phyloP scores from a whole-genome alignment of 352 stramenopile genomes.

The Globisporangium heterothallicum region DNA sequence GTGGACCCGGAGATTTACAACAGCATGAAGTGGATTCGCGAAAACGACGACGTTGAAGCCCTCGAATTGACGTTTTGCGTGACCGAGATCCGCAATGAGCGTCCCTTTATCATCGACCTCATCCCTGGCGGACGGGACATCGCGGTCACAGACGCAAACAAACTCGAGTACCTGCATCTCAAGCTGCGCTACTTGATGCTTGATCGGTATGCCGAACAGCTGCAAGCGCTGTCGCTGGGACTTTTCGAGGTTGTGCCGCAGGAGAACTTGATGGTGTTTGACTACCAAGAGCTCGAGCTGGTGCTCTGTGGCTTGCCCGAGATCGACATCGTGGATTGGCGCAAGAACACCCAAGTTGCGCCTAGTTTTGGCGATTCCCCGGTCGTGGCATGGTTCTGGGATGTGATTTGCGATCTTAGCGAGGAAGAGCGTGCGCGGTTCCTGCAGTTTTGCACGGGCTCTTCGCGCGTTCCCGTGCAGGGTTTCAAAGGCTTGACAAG shows the following conservation, averaged over 20 bases:
- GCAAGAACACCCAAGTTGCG: constrained; percentile 60
- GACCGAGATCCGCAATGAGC: constrained; percentile 54
- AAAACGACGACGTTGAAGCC: constrained; percentile 61
- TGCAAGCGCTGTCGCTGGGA: constrained; percentile 84
- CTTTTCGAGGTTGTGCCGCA: constrained; percentile 97
- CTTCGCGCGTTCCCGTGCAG: constrained; percentile 79
- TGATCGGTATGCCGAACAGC: constrained; percentile 87
- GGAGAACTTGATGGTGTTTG: constrained; percentile 95
- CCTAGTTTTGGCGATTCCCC: constrained; percentile 41
- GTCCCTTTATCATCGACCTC: constrained; percentile 61
- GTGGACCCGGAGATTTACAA: constrained; percentile 77
- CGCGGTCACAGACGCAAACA: constrained; percentile 94
- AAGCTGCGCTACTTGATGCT: constrained; percentile 95
- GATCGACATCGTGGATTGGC: constrained; percentile 90
- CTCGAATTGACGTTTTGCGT: constrained; percentile 74
- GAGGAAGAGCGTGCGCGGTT: constrained; percentile 78
- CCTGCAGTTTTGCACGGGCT: constrained; percentile 84
- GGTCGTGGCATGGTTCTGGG: constrained; percentile 76
- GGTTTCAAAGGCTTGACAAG: constrained; percentile 80
- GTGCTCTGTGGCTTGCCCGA: constrained; percentile 76
- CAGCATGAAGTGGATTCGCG: constrained; percentile 63
- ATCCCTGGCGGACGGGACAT: constrained; percentile 47
- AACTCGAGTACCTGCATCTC: constrained; percentile 91
- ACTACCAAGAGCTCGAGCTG: constrained; percentile 96
- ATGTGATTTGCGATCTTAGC: constrained; percentile 43